Evolutionary conservation across 306 rosid species (phyloP).

Genomic region (Pyrus communis): DNA sequence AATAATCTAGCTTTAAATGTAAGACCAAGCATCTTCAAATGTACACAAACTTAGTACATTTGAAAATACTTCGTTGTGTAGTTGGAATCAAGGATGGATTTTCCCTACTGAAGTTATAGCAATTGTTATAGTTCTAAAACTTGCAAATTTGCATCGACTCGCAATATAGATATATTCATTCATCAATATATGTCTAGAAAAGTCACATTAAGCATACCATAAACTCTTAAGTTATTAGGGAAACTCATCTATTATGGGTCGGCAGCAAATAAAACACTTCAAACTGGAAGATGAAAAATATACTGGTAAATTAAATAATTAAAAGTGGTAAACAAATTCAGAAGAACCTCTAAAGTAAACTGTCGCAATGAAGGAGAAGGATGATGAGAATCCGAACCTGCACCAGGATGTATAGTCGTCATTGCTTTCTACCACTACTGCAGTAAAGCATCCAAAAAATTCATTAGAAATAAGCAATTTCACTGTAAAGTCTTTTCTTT

Average conservation of each 20-base stretch:
- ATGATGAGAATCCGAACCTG: no score
- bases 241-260: background rate
- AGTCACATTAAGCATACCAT: background rate
- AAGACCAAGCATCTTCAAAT: no score
- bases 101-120: no score
- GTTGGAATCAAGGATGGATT: no score
- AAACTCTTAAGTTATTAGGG: no score
- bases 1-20: no score
- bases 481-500: background rate
- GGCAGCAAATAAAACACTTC: background rate
- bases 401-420: no score
- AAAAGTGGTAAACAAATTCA: background rate
- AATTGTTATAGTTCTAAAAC: background rate
- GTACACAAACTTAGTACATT: background rate
- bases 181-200: background rate
- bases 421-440: no score
- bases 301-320: background rate
- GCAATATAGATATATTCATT: no score
- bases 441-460: no score
- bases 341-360: background rate
- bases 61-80: no score
- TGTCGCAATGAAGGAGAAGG: background rate
- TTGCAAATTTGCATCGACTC: background rate
- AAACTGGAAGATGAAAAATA: no score
- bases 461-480: background rate